Evolutionary conservation across 108 stramenopile species (phyloP).

Genomic region (Skeletonema marinoi): DNA sequence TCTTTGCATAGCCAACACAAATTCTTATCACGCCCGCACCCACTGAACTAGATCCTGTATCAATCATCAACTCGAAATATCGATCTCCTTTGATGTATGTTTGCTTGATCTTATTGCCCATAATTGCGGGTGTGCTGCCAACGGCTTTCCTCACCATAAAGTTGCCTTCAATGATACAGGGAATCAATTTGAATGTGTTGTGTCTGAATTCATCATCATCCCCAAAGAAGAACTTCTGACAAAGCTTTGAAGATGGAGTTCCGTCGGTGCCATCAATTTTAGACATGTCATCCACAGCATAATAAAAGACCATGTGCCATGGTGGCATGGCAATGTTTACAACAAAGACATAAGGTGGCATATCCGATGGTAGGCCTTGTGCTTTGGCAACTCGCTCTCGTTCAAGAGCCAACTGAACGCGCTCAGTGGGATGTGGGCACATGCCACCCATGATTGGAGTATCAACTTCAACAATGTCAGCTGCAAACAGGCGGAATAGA

Average conservation of each 20-base stretch:
- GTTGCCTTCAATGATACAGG: conserved; percentile 91
- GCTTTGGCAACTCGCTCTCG: conserved; percentile 48
- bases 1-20: conserved; percentile 86
- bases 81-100: conserved; percentile 71
- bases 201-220: conserved; percentile 74
- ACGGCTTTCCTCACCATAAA: conserved; percentile 92
- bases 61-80: conserved; percentile 90
- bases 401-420: conserved; percentile 80
- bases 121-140: conserved; percentile 90
- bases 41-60: conserved; percentile 80
- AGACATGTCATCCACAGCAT: conserved; percentile 83
- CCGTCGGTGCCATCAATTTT: conserved; percentile 77
- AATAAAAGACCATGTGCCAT: conserved; percentile 84
- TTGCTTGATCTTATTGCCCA: conserved; percentile 94
- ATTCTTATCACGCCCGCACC: conserved; percentile 85
- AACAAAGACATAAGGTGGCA: conserved; percentile 79
- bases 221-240: conserved; percentile 81
- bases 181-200: conserved; percentile 92
- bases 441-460: conserved; percentile 73
- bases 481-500: conserved; percentile 84
- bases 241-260: conserved; percentile 71
- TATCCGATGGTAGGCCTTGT: conserved; percentile 49
- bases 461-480: conserved; percentile 80
- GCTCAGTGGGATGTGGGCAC: conserved; percentile 79
- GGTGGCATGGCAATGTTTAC: conserved; percentile 80